Base-by-base conservation (phyloP, 805 yeast species). In the Cyberlindnera mycetangii region DNA sequence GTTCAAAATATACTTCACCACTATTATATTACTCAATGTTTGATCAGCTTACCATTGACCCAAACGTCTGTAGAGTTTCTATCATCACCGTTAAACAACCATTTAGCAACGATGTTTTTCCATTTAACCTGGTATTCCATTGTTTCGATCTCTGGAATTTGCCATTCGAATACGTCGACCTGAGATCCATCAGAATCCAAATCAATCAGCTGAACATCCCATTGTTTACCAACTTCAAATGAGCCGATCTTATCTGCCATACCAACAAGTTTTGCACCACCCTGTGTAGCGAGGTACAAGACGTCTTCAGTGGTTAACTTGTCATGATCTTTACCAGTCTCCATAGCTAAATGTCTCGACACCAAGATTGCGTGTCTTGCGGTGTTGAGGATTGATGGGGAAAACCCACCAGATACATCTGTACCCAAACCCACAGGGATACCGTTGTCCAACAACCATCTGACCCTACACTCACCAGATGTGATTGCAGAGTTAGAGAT, bases 41-140 rank as follows among this genome's bases (percentile, higher is more conserved):
- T 61, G 20, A 86, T 92, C 43, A 67, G 58, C 50, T 75, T 65
- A 9, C 98, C 98, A 57, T 81, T 79, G 32, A 90, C 90, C 85
- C 87, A 93, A 14, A 92, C 97, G 42, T 72, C 72, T 6, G 68
- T 58, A 27, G 92, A 81, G 61, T 93, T 93, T 59, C 98, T 75
- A 62, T 93, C 97, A 65, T 93, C 99, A 16, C 98, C 98, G 47
- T 80, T 77, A 62, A 89, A 93, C 8, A 92, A 69, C 99, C 99
- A 93, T 63, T 89, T 89, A 48, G 86, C 86, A 4, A 89, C 62
- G 42, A 87, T 58, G 57, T 84, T 78, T 22, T 68, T 69, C 60
- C 81, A 70, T 48, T 71, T 74, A 15, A 54, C 52, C 71, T 64
- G 48, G 14, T 69, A 72, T 18, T 46, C 44, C 14, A 27, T 41